These are phyloP conservation scores for Mycena filopes DNA, from an alignment of 768 basidiomycete genomes.

Conservation along the genomic window DNA sequence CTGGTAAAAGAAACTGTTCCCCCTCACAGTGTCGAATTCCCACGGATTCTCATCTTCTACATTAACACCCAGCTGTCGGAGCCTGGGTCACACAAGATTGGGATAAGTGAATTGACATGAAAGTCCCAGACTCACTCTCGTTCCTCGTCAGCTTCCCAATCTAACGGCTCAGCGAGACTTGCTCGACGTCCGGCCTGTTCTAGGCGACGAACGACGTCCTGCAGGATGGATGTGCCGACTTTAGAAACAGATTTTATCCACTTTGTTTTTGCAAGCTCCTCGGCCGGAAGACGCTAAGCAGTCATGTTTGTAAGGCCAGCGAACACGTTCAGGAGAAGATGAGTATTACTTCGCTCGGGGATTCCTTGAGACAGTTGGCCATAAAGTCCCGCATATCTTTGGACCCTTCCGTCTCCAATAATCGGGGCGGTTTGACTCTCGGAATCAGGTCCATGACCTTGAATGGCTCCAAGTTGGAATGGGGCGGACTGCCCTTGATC, in stretches of 20 bases:
- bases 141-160: constrained; percentile 79
- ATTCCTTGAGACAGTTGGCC: constrained; percentile 81
- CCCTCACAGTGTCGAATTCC: constrained; percentile 83
- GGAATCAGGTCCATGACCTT: constrained; percentile 92
- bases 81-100: constrained; percentile 24
- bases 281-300: constrained; percentile 83
- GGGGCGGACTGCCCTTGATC: constrained; percentile 95
- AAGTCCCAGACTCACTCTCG: constrained; percentile 52
- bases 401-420: constrained; percentile 82
- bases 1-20: constrained; percentile 30
- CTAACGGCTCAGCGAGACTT: constrained; percentile 77
- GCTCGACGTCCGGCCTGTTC: constrained; percentile 80
- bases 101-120: background rate
- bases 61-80: constrained; percentile 35
- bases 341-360: constrained; percentile 74
- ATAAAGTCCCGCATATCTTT: constrained; percentile 93
- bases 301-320: constrained; percentile 4
- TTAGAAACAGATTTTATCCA: constrained; percentile 89
- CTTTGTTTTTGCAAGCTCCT: constrained; percentile 86
- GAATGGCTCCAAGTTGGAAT: constrained; percentile 87
- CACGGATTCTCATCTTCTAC: constrained; percentile 59
- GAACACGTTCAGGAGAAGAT: background rate
- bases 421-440: constrained; percentile 81
- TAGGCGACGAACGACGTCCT: constrained; percentile 84
- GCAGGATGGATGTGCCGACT: constrained; percentile 71